Base-by-base conservation (phyloP, 805 yeast genomes). In the Suhomyces pyralidae region DNA sequence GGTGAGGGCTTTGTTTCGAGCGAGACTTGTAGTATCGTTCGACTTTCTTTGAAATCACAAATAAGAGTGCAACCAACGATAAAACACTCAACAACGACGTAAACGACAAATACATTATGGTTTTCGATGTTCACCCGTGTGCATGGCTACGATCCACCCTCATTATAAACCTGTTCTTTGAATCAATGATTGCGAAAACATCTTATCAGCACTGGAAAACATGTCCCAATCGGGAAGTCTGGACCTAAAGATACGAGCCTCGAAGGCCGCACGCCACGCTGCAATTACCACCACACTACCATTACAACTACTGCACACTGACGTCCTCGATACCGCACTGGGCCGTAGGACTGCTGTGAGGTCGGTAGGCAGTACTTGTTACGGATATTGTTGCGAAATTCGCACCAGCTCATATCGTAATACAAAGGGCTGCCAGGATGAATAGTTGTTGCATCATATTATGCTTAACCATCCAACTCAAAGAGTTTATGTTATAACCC, bases 151-250 rank as follows among this genome's bases (percentile, higher is more conserved):
- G 7, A 32, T 32, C 36, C 36, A 19, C 24, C 22, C n/a, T 38
- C 22, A 38, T 17, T 38, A 38, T 38, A 38, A 17, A 38, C 42
- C 42, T 17, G 12, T 38, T 5, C 42, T 17, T 7, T 5, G 7
- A 7, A 38, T 17, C 12, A 9, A 38, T 38, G 24, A 38, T 38
- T 38, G 42, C 42, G 42, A 19, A 38, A 36, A 2, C 42, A 38
- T 38, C 42, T 38, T 38, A 38, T 38, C 42, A 17, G 42, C 42
- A 8, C 36, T 14, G 53, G 53, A 51, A 30, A 36, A 20, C 40
- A 48, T 43, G 45, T 49, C 51, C 49, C 26, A 40, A 51, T 48
- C 50, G 22, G 46, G 57, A 48, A 38, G 22, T 38, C 42, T 38
- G 42, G 42, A 17, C 42, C 42, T 17, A 2, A 7, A 17, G 42